These are phyloP conservation scores for Suillus clintonianus DNA, from an alignment of 768 basidiomycete genomes.

Conservation along the genomic window DNA sequence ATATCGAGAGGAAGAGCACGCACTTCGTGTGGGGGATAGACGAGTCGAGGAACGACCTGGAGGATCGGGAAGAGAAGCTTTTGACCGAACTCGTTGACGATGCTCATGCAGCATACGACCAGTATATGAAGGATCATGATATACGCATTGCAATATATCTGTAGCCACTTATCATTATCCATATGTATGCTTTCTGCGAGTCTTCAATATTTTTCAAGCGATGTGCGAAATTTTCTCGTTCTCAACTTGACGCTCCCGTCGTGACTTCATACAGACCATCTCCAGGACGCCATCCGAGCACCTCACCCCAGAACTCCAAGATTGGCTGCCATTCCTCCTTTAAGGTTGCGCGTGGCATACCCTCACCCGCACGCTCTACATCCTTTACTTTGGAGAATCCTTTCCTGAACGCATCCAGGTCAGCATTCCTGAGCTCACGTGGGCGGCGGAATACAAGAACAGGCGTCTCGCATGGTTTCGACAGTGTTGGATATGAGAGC, in stretches of 20 bases:
- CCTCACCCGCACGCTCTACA: constrained; percentile 48
- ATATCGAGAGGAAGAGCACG: neutral
- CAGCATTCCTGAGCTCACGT: constrained; percentile 43
- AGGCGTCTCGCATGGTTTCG: constrained; percentile 56
- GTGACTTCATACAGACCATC: constrained; percentile 73
- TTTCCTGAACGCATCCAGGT: constrained; percentile 56
- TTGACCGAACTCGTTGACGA: neutral
- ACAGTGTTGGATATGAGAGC: constrained; percentile 72
- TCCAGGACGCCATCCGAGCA: constrained; percentile 53
- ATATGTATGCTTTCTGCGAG: no score
- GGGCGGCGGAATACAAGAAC: constrained; percentile 60
- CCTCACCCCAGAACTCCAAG: constrained; percentile 86
- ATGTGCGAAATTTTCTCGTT: neutral
- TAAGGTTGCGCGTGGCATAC: constrained; percentile 66
- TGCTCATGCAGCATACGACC: constrained; percentile 1
- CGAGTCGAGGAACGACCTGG: neutral
- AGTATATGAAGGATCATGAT: neutral
- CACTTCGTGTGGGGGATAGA: neutral
- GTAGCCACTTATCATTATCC: no score
- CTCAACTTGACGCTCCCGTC: constrained; percentile 26
- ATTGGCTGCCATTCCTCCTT: constrained; percentile 80
- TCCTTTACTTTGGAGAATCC: constrained; percentile 57
- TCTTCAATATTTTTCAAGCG: neutral
- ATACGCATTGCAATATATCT: neutral
- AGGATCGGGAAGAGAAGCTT: neutral